Percentiles rank a stretch among this genome's conserved stretches.
Conservation (phyloP, 2,329 filamentous ascomycete species). For the Aspergillus spinulosporus region DNA sequence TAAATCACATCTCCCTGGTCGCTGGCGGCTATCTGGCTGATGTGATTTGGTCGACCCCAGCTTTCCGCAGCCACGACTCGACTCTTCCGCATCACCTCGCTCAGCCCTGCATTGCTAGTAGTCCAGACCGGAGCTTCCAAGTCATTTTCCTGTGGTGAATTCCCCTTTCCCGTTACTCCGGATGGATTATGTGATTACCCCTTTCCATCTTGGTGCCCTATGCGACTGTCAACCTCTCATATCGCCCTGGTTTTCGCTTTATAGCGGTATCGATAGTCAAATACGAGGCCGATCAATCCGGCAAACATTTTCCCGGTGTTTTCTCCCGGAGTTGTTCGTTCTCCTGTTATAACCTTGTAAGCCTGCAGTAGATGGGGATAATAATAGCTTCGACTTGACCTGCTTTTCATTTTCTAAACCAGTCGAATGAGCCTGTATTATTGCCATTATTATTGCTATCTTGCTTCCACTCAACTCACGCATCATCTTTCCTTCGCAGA, state of each 20-base stretch:
- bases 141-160: slow-evolving; percentile 1
- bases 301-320: neutral
- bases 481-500: neutral
- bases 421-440: neutral
- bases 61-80: slow-evolving; percentile 14
- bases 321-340: neutral
- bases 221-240: slow-evolving; percentile 1
- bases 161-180: slow-evolving; percentile 4
- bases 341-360: slow-evolving; percentile 2
- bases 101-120: slow-evolving; percentile 23
- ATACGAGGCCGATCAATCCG: neutral
- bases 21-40: slow-evolving; percentile 13
- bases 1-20: slow-evolving; percentile 13
- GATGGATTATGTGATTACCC: slow-evolving; percentile 4
- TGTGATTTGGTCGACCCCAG: slow-evolving; percentile 12
- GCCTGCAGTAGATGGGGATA: slow-evolving; percentile 3
- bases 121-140: slow-evolving; percentile 21
- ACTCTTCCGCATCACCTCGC: slow-evolving; percentile 1
- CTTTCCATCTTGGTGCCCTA: slow-evolving; percentile 1
- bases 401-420: neutral
- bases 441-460: neutral
- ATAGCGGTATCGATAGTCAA: neutral
- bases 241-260: neutral
- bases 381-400: neutral
- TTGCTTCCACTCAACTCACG: slow-evolving; percentile 6